A percentile compares a stretch with the other conserved stretches of the same genome.
phyloP scores from a whole-genome alignment of 148 eudicot species.

The Chenopodium formosanum region DNA sequence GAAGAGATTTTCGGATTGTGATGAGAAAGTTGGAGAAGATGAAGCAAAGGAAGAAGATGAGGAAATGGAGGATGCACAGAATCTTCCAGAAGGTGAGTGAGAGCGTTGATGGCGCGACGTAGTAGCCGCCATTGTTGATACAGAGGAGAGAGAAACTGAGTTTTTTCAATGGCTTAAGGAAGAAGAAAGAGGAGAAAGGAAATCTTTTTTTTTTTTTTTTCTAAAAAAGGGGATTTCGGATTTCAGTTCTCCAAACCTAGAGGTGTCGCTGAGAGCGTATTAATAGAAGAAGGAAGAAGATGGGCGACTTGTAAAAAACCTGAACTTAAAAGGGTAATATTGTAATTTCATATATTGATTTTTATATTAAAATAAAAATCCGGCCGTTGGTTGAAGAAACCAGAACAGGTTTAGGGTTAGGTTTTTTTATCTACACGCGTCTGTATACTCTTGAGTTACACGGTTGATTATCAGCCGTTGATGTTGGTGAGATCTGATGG shows the following conservation, averaged over 20 bases:
- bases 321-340: neutral
- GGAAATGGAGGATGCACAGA: conserved; percentile 48
- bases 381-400: conserved; percentile 35
- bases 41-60: conserved; percentile 38
- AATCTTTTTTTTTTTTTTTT: conserved; percentile 6
- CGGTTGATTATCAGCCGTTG: neutral
- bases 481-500: no score
- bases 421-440: neutral
- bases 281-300: conserved; percentile 17
- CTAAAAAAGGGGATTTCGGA: conserved; percentile 26
- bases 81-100: conserved; percentile 49
- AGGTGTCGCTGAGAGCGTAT: conserved; percentile 28
- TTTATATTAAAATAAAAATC: neutral
- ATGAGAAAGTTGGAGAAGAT: conserved; percentile 19
- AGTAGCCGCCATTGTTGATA: conserved; percentile 36
- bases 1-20: conserved; percentile 14
- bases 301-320: neutral
- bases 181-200: neutral
- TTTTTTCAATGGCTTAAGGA: neutral
- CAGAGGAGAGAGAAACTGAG: conserved; percentile 19
- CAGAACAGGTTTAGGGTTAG: conserved; percentile 5
- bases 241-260: conserved; percentile 42
- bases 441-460: fast-evolving
- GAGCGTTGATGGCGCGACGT: conserved; percentile 43
- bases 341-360: neutral